phyloP scores from a whole-genome alignment of 2,329 filamentous ascomycete species.

The Zymoseptoria brevis region DNA sequence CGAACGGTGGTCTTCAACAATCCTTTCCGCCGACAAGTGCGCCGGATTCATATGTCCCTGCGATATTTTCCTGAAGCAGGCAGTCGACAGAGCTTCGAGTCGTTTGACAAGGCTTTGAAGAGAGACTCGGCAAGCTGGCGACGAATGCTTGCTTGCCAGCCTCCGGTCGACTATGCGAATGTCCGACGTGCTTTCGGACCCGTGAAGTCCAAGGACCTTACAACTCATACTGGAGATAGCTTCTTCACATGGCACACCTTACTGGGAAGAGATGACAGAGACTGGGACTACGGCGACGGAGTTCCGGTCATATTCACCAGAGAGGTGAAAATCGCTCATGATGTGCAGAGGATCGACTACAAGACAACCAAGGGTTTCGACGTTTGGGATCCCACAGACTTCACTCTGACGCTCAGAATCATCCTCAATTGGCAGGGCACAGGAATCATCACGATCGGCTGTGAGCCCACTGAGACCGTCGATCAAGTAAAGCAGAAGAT shows the following conservation, averaged over 20 bases:
- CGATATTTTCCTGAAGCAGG: neutral
- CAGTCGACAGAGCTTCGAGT: neutral
- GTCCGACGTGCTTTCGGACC: neutral
- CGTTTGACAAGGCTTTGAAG: neutral
- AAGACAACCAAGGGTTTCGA: neutral
- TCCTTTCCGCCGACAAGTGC: neutral
- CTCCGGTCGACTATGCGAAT: neutral
- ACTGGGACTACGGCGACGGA: neutral
- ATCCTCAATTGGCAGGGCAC: neutral
- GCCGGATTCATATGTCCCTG: neutral
- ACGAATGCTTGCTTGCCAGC: conserved; percentile 5
- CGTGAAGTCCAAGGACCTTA: neutral
- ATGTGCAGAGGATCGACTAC: neutral
- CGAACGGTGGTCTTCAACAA: neutral
- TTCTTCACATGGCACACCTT: neutral
- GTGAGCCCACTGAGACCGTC: neutral
- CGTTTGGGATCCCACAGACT: neutral
- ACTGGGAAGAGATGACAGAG: neutral
- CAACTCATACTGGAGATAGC: neutral
- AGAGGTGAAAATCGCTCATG: neutral
- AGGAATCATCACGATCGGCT: no score
- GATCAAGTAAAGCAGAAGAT: neutral
- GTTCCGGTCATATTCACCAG: neutral
- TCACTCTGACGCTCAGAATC: neutral
- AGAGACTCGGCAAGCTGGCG: conserved; percentile 1